Conservation (phyloP, 495 filamentous ascomycete species). For the Trichoderma erinaceum region DNA sequence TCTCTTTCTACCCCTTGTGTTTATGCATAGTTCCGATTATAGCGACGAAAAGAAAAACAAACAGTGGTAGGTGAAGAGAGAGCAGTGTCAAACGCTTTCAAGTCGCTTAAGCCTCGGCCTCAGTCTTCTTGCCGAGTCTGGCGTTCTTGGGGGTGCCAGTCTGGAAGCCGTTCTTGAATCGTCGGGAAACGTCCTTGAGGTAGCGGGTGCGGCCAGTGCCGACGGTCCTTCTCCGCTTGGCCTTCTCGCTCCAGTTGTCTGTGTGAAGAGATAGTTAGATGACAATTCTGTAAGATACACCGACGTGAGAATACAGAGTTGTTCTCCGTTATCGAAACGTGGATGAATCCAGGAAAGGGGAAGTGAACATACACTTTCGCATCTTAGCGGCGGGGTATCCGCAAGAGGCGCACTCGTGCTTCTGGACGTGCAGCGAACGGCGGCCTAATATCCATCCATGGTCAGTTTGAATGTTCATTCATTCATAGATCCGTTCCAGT, state of each 20-base stretch:
- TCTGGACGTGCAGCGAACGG: conserved; percentile 98
- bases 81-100: neutral
- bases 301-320: neutral
- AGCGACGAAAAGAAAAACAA: conserved; percentile 8
- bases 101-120: conserved; percentile 9
- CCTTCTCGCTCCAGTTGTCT: conserved; percentile 99
- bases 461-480: conserved; percentile 4
- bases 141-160: conserved; percentile 80
- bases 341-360: neutral
- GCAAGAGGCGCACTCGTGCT: conserved; percentile 95
- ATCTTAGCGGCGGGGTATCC: conserved; percentile 96
- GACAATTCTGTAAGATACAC: neutral
- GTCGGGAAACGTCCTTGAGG: conserved; percentile 81
- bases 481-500: neutral
- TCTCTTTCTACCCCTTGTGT: neutral
- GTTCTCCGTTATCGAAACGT: neutral
- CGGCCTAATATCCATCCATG: conserved; percentile 51
- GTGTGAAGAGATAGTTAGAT: conserved; percentile 20
- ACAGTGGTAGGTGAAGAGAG: conserved; percentile 1
- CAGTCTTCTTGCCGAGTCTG: conserved; percentile 35
- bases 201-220: conserved; percentile 89
- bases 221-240: conserved; percentile 98
- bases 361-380: conserved; percentile 84
- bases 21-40: conserved; percentile 2
- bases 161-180: conserved; percentile 96